A percentile compares a stretch with the other conserved stretches of the same genome.
Evolutionary conservation across 352 stramenopile genomes (phyloP).

Genomic region (Globisporangium solare): DNA sequence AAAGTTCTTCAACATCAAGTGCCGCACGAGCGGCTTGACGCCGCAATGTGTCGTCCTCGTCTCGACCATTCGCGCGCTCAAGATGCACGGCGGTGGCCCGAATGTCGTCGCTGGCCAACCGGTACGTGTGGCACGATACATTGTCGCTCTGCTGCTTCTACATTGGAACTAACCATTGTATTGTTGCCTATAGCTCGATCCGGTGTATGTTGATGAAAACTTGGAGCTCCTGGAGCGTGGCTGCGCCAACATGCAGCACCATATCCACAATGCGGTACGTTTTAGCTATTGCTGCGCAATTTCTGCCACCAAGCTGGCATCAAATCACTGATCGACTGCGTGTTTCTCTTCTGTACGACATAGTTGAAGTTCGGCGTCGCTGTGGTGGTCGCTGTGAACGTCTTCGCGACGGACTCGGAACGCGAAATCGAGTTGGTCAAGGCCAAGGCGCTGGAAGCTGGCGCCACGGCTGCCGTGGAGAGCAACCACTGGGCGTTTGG

Average conservation of each 20-base stretch:
- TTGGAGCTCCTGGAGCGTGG: constrained; percentile 91
- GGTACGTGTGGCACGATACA: constrained; percentile 29
- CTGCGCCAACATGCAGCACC: constrained; percentile 92
- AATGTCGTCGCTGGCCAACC: constrained; percentile 92
- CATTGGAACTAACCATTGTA: too few species aligned
- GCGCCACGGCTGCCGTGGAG: constrained; percentile 94
- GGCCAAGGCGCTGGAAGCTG: constrained; percentile 85
- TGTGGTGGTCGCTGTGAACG: constrained; percentile 94
- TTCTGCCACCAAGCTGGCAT: too few species aligned
- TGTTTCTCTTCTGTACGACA: background rate
- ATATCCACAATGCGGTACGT: constrained; percentile 95
- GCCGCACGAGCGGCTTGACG: constrained; percentile 91
- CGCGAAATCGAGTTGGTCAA: constrained; percentile 94
- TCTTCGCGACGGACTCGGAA: constrained; percentile 61
- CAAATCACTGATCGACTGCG: too few species aligned
- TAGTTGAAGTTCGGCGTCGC: constrained; percentile 91
- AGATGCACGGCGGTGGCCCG: constrained; percentile 98
- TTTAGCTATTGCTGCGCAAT: background rate
- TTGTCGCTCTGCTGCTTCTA: background rate
- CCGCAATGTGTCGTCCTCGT: constrained; percentile 97
- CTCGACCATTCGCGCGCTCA: constrained; percentile 96
- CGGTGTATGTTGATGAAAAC: constrained; percentile 95
- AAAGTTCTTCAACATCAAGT: constrained; percentile 99
- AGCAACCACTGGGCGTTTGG: constrained; percentile 85
- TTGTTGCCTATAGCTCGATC: constrained; percentile 35